Conservation (phyloP, 768 basidiomycete genomes). For the Leccinum arenicola region DNA sequence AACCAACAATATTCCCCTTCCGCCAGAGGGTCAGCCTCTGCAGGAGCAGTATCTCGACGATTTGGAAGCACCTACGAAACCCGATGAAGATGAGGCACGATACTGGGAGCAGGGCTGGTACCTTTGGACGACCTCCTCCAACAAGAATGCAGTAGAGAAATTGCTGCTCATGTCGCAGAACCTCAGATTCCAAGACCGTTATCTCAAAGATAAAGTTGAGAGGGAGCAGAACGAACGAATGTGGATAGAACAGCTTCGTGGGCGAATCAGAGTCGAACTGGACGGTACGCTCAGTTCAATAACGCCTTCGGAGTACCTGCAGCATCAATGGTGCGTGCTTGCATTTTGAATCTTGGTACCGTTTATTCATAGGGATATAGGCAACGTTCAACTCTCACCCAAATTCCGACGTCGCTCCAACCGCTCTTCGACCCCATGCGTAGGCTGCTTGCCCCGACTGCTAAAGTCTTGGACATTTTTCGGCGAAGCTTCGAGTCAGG, state of each 20-base stretch:
- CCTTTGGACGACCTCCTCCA: conserved; percentile 60
- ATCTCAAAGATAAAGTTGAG: conserved; percentile 33
- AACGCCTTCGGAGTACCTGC: conserved; percentile 20
- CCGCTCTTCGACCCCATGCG: conserved; percentile 51
- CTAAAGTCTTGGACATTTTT: conserved; percentile 48
- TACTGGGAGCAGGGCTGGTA: conserved; percentile 79
- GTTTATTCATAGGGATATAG: conserved; percentile 27
- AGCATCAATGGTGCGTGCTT: conserved; percentile 38
- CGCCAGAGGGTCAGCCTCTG: conserved; percentile 58
- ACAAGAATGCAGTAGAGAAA: conserved; percentile 52
- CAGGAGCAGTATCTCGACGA: conserved; percentile 21
- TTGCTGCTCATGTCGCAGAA: conserved; percentile 57
- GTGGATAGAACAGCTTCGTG: conserved; percentile 28
- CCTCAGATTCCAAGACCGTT: conserved; percentile 45
- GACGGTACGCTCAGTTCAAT: conserved; percentile 31
- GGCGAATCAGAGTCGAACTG: conserved; percentile 23
- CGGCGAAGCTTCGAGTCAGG: conserved; percentile 55
- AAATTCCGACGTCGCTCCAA: conserved; percentile 54
- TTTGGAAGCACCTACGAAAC: conserved; percentile 13
- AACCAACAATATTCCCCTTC: conserved; percentile 59
- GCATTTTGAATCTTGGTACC: conserved; percentile 5
- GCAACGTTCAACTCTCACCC: conserved; percentile 51
- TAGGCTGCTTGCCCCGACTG: conserved; percentile 57
- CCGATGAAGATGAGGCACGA: conserved; percentile 38
- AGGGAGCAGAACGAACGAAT: conserved; percentile 50